A percentile compares a stretch with the other conserved stretches of the same genome.
Evolutionary conservation across 139 green algal genomes (phyloP).

Genomic region (Tetraselmis striata): DNA sequence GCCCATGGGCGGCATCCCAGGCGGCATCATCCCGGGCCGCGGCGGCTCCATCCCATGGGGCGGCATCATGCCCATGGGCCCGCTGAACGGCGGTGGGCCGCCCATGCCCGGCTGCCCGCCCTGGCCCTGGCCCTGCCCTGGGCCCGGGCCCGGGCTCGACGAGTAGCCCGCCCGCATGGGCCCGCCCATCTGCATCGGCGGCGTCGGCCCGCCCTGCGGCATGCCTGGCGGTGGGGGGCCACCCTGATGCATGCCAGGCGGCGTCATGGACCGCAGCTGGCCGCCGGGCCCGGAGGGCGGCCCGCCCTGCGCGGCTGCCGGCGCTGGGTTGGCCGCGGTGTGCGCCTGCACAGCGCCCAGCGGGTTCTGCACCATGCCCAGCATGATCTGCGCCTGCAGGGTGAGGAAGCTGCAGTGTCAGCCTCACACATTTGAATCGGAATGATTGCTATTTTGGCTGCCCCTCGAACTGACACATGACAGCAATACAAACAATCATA

Average conservation of each 20-base stretch:
- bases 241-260: neutral
- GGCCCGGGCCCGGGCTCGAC: neutral
- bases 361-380: conserved; percentile 66
- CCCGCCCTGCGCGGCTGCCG: neutral
- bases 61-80: neutral
- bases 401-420: no score
- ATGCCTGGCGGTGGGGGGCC: neutral
- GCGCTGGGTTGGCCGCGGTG: conserved; percentile 4
- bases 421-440: no score
- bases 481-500: no score
- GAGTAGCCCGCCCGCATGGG: conserved; percentile 6
- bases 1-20: neutral
- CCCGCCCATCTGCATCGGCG: conserved; percentile 2
- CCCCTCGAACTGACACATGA: no score
- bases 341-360: conserved; percentile 15
- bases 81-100: no score
- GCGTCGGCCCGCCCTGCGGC: conserved; percentile 3
- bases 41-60: neutral
- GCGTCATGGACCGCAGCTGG: conserved; percentile 29
- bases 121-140: neutral
- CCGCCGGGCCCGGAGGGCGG: conserved; percentile 6
- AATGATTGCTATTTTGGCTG: no score
- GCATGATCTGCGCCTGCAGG: conserved; percentile 74
- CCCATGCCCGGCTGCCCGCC: conserved; percentile 7
- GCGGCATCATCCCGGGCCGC: neutral